Evolutionary conservation across 495 filamentous ascomycete genomes (phyloP).

Genomic region (Usnea hakonensis): DNA sequence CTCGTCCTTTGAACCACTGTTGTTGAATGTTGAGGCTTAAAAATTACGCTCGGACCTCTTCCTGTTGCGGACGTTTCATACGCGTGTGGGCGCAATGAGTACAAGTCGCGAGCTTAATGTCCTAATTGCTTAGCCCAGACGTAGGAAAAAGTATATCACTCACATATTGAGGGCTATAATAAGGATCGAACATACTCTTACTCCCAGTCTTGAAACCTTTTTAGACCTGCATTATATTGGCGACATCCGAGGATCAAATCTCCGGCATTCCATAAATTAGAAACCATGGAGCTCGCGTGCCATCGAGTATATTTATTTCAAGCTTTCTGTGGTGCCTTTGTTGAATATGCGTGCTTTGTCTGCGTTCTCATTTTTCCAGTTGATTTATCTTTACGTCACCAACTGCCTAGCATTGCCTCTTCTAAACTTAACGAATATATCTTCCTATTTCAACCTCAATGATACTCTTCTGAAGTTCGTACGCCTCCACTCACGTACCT

Average conservation of each 20-base stretch:
- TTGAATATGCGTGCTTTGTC: background rate
- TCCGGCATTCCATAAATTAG: background rate
- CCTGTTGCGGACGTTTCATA: background rate
- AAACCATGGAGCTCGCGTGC: background rate
- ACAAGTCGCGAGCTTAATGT: background rate
- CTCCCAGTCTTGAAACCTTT: background rate
- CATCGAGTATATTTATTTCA: background rate
- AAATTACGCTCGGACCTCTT: background rate
- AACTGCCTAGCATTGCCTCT: background rate
- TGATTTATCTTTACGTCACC: background rate
- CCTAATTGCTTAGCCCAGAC: too few species aligned
- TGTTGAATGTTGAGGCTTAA: background rate
- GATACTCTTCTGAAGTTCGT: background rate
- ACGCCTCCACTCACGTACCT: background rate
- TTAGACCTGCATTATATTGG: background rate
- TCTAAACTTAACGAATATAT: background rate
- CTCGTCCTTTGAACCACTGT: background rate
- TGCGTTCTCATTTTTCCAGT: background rate
- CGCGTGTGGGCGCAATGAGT: background rate
- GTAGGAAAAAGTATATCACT: background rate
- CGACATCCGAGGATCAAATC: background rate
- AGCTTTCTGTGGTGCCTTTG: background rate
- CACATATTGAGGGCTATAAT: background rate
- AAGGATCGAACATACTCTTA: background rate
- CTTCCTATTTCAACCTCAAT: background rate